Evolutionary conservation across 208 protist genomes (phyloP), one percentile per base, ranked within the genome.

Genomic region (Leishmania guyanensis): DNA sequence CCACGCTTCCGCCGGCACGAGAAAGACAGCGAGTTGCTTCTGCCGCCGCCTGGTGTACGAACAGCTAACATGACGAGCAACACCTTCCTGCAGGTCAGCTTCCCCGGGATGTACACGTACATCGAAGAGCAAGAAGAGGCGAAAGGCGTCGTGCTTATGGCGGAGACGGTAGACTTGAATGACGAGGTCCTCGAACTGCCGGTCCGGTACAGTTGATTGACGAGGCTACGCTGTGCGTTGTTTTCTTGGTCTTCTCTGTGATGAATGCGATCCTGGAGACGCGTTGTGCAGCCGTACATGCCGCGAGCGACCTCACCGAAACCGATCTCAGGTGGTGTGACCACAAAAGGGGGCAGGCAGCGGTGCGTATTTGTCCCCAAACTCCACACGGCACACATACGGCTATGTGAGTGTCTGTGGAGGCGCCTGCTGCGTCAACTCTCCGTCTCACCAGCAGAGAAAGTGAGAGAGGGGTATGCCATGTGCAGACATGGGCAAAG

Each of bases 151-250:
- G 79, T 93, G 17, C 82, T 90, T 9, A 78, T 93, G 53, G 90
- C 90, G 29, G 88, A 93, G 83, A 82, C 85, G 43, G 79, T 93
- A 5, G 86, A 93, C 79, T 29, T 86, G 36, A 88, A 79, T 58
- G 88, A 93, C 53, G 83, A 91, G 70, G 90, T 91, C 20, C 82
- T 93, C 5, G 83, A 90, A 29, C 82, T 93, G 16, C 90, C 90
- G 5, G 82, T 88, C 20, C 81, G 86, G 66, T 93, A 91, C 80
- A 91, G 87, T 66, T 93, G 72, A 76, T 39, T 3, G 72, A 53
- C 43, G 5, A 48, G 43, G 43, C 16, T 26, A 10, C 8, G 71
- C 20, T 56, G 71, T 20, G 51, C 51, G 43, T 75, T 14, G 14
- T 36, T 54, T 33, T 53, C 17, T 74, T 1, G 20, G 50, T 16